Evolutionary conservation across 2,329 filamentous ascomycete genomes (phyloP).

Genomic region (Huntiella bhutanensis): DNA sequence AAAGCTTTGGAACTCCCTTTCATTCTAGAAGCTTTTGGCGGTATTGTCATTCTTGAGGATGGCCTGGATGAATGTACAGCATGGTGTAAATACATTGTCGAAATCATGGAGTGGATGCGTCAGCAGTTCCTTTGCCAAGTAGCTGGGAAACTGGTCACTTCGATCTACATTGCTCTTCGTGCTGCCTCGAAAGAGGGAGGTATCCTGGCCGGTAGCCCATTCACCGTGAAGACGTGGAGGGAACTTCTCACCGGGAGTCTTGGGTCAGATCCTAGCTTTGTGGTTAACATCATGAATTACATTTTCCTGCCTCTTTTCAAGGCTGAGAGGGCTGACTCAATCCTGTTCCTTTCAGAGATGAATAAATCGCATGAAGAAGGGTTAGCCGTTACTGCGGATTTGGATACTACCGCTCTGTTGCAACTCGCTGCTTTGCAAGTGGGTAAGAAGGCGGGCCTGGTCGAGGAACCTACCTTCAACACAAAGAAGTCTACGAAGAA

Average conservation of each 20-base stretch:
- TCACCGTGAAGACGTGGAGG: conserved; percentile 31
- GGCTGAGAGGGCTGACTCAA: conserved; percentile 31
- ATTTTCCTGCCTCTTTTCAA: conserved; percentile 45
- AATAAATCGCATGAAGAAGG: conserved; percentile 30
- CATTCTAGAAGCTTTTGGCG: conserved; percentile 24
- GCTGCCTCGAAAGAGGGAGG: conserved; percentile 16
- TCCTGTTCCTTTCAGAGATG: conserved; percentile 38
- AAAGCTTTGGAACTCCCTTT: conserved; percentile 31
- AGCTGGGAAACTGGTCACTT: conserved; percentile 41
- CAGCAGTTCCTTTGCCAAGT: conserved; percentile 38
- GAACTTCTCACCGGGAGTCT: conserved; percentile 35
- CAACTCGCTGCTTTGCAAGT: conserved; percentile 50
- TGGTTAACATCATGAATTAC: conserved; percentile 46
- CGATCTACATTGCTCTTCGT: conserved; percentile 31
- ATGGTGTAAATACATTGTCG: conserved; percentile 33
- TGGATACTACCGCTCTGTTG: conserved; percentile 36
- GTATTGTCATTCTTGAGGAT: conserved; percentile 16
- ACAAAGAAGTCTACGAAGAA: conserved; percentile 9
- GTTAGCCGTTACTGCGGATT: conserved; percentile 18
- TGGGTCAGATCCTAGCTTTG: conserved; percentile 27
- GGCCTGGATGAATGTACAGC: conserved; percentile 20
- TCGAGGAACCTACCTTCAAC: conserved; percentile 37
- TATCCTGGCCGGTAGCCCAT: conserved; percentile 12
- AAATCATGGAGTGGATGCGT: conserved; percentile 35
- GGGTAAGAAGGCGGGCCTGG: conserved; percentile 49